Evolutionary conservation across 1,284 basidiomycete species (phyloP), one percentile per base, ranked within the genome.

Genomic region (Boletus subluridellus): DNA sequence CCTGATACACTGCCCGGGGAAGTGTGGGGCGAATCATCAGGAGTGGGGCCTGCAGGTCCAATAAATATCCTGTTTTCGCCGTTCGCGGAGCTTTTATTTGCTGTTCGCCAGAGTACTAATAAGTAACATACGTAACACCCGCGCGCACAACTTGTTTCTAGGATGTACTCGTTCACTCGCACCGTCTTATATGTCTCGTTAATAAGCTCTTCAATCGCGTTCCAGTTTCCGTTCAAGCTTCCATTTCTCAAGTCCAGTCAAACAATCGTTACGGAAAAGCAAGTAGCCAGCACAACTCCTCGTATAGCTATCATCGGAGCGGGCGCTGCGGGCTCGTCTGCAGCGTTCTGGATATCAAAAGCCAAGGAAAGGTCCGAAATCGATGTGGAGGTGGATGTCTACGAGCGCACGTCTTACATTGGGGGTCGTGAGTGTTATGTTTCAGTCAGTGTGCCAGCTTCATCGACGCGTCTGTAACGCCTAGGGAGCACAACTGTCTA

Each of bases 221-320:
- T 85, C 62, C 81, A 86, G 64, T 63, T 86, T 21, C 83, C 84
- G 11, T 85, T 86, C 68, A 74, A 75, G 54, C 58, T 85, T 24
- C 81, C 84, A 1, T 74, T 70, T 34, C 75, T 82, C 66, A 68
- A 74, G 57, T 76, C 72, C 70, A 71, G 44, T 51, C 67, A 66
- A 37, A 61, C 63, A 50, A 58, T 63, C 46, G 47, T 67, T 37
- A 63, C 54, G 38, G 66, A 67, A 28, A 69, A 58, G 58, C 64
- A 67, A 45, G 48, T n/a, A 30, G 49, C 47, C 41, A 52, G 46
- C 46, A 47, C 58, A 54, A 70, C 73, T 1, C 77, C 80, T 44
- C 74, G 79, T 49, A 76, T 96, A 61, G 94, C 94, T 8, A 86
- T 96, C 66, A 83, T 96, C 46, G 94, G 94, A 39, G 92, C 94